These are phyloP conservation scores for Thalassiosira oceanica DNA, from an alignment of 352 stramenopile genomes.

Conservation along the genomic window DNA sequence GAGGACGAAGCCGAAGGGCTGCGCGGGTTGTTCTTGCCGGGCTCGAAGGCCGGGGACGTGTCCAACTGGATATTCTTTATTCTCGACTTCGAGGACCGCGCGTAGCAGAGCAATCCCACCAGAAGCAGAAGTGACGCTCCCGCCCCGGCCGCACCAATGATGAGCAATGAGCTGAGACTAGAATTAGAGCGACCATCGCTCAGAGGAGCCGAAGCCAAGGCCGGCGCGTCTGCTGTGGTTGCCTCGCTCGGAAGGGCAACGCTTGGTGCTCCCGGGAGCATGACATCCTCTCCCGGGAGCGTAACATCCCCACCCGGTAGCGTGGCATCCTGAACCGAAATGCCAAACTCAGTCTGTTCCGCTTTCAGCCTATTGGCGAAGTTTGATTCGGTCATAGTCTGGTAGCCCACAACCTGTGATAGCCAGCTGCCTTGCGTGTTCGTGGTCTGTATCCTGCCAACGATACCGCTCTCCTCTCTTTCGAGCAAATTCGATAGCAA, in stretches of 20 bases:
- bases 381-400: no score
- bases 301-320: background rate
- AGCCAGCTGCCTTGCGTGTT: no score
- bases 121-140: conserved; percentile 32
- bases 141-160: conserved; percentile 31
- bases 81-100: background rate
- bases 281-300: background rate
- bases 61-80: background rate
- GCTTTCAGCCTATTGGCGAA: conserved; percentile 7
- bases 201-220: background rate
- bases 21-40: conserved; percentile 18
- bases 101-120: conserved; percentile 27
- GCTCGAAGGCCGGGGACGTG: conserved; percentile 4
- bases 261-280: background rate
- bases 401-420: no score
- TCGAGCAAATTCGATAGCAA: no score
- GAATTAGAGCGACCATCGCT: background rate
- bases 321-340: background rate
- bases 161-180: conserved; percentile 21
- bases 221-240: background rate
- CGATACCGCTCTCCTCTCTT: no score
- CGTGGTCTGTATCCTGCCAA: no score
- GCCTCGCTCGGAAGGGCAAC: background rate
- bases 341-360: background rate
- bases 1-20: background rate